Evolutionary conservation across 2,329 filamentous ascomycete species (phyloP).

Genomic region (Golovinomyces cichoracearum): DNA sequence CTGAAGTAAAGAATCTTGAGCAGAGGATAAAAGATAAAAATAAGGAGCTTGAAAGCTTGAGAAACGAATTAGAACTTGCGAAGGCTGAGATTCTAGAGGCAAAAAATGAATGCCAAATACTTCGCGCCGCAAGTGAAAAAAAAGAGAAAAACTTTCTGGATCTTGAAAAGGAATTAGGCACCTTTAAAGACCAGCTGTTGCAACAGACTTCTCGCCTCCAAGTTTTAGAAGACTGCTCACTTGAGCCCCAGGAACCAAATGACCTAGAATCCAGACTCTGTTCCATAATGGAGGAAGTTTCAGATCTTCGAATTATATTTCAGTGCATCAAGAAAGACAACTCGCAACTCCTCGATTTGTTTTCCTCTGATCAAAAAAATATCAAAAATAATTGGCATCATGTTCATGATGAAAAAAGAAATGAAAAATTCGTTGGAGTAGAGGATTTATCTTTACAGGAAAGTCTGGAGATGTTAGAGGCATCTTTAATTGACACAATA

Average conservation of each 20-base stretch:
- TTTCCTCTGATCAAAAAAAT: neutral
- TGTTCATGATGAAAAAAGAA: neutral
- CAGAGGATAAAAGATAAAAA: conserved; percentile 4
- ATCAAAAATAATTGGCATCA: conserved; percentile 1
- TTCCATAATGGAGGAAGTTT: conserved; percentile 1
- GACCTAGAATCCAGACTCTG: neutral
- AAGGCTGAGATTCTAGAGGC: neutral
- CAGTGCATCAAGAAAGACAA: conserved; percentile 2
- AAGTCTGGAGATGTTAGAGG: neutral
- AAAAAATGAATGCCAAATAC: conserved; percentile 2
- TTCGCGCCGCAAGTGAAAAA: neutral
- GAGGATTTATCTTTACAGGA: conserved; percentile 1
- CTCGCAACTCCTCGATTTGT: neutral
- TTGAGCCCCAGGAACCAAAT: neutral
- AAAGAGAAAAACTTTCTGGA: neutral
- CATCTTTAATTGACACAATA: neutral
- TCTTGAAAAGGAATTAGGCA: conserved; percentile 3
- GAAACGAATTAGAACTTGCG: neutral
- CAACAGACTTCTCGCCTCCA: conserved; percentile 3
- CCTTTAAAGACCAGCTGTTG: conserved; percentile 4
- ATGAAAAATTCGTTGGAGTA: neutral
- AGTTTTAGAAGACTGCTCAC: conserved; percentile 2
- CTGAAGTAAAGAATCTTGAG: conserved; percentile 5
- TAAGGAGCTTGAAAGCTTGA: conserved; percentile 1
- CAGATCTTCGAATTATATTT: conserved; percentile 3